A percentile compares a stretch with the other conserved stretches of the same genome.
Conservation (phyloP, 2,329 filamentous ascomycete species). For the Xylaria sp. region DNA sequence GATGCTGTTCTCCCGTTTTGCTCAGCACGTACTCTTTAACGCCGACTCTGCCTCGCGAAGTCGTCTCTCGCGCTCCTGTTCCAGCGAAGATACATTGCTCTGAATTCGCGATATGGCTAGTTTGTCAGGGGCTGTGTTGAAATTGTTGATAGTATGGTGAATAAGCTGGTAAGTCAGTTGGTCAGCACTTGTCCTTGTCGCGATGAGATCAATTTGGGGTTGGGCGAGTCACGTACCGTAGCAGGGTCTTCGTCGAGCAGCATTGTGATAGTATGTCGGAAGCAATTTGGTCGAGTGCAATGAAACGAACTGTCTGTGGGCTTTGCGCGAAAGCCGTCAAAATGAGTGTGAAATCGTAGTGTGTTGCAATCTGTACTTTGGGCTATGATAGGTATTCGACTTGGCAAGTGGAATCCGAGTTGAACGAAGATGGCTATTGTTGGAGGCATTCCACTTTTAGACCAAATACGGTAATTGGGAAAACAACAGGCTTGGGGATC, state of each 20-base stretch:
- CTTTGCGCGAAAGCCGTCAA: not conserved
- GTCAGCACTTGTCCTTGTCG: constrained; percentile 8
- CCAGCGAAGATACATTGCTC: constrained; percentile 82
- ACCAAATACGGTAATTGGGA: constrained; percentile 32
- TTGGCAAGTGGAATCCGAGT: not conserved
- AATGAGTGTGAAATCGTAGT: not conserved
- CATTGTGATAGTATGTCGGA: constrained; percentile 62
- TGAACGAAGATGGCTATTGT: not conserved
- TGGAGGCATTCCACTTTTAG: constrained; percentile 9
- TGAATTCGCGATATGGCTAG: constrained; percentile 80
- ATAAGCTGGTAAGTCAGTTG: constrained; percentile 73
- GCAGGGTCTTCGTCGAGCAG: constrained; percentile 93
- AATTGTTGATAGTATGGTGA: constrained; percentile 88
- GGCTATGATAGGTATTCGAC: not conserved
- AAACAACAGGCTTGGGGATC: constrained; percentile 37
- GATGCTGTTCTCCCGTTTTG: not conserved
- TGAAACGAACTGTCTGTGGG: not conserved
- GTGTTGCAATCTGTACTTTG: constrained; percentile 1
- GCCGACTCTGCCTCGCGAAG: constrained; percentile 71
- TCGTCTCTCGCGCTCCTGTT: constrained; percentile 80
- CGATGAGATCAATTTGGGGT: not conserved
- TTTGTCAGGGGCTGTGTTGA: constrained; percentile 92
- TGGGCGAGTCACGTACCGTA: constrained; percentile 62
- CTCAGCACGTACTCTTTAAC: constrained; percentile 59
- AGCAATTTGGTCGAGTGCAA: not conserved